phyloP scores from a whole-genome alignment of 139 green algal genomes.

The Zygnema cylindricum region DNA sequence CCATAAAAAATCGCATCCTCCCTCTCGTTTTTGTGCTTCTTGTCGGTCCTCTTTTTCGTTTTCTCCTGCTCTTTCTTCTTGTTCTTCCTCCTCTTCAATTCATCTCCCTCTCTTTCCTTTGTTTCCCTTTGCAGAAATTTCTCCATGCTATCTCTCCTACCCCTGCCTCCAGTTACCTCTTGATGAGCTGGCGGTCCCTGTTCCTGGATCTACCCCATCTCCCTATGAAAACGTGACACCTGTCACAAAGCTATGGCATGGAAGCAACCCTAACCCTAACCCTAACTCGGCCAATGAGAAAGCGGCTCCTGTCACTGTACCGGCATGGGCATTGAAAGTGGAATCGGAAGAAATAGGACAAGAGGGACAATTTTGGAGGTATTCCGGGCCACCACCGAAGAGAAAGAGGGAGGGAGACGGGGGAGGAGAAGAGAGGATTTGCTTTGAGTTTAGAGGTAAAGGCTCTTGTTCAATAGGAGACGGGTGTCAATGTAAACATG shows the following conservation, averaged over 20 bases:
- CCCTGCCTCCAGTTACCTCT: conserved; percentile 8
- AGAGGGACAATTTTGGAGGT: conserved; percentile 56
- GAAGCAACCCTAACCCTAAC: conserved; percentile 9
- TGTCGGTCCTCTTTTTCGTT: conserved; percentile 11
- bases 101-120: conserved; percentile 32
- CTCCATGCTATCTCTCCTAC: conserved; percentile 56
- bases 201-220: conserved; percentile 55
- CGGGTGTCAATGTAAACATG: conserved; percentile 50
- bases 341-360: conserved; percentile 21
- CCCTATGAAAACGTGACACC: conserved; percentile 35
- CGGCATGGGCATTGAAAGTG: conserved; percentile 24
- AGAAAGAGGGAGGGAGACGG: conserved; percentile 19
- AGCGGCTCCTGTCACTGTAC: conserved; percentile 1
- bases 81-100: conserved; percentile 29
- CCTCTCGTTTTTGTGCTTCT: conserved; percentile 27
- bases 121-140: conserved; percentile 40
- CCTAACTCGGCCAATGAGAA: not conserved
- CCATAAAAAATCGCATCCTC: too few relatives aligned
- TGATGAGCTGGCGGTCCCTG: conserved; percentile 35
- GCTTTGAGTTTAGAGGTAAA: conserved; percentile 56
- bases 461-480: conserved; percentile 42
- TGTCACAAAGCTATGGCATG: conserved; percentile 5
- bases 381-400: not conserved
- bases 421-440: conserved; percentile 51
- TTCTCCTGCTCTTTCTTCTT: conserved; percentile 29